Evolutionary conservation across 2,329 filamentous ascomycete species (phyloP).

Genomic region (Mollisia scopiformis): DNA sequence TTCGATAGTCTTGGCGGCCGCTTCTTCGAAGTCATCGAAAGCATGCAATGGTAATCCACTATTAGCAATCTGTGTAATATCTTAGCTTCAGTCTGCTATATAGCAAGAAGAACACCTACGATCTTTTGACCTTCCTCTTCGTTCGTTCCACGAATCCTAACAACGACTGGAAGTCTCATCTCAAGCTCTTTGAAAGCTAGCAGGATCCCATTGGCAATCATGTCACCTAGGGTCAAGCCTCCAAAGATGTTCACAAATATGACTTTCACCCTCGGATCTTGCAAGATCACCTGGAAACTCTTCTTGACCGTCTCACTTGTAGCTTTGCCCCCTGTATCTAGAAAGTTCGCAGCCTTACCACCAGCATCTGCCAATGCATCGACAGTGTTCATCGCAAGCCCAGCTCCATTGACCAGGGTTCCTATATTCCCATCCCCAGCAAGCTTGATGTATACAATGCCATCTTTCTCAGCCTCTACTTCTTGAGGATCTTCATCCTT

Average conservation of each 20-base stretch:
- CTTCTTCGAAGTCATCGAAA: constrained; percentile 76
- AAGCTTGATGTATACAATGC: constrained; percentile 78
- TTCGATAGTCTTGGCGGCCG: constrained; percentile 67
- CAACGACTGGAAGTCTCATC: constrained; percentile 73
- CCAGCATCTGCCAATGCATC: constrained; percentile 73
- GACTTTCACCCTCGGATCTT: constrained; percentile 72
- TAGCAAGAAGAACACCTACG: constrained; percentile 39
- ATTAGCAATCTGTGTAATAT: constrained; percentile 54
- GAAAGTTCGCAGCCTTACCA: constrained; percentile 77
- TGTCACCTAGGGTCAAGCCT: constrained; percentile 65
- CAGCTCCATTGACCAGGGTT: constrained; percentile 86
- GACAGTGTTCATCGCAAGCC: constrained; percentile 88
- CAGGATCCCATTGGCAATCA: constrained; percentile 78
- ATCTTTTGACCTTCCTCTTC: constrained; percentile 71
- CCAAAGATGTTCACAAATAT: constrained; percentile 76
- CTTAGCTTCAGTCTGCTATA: background rate
- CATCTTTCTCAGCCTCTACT: constrained; percentile 65
- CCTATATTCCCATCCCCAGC: constrained; percentile 66
- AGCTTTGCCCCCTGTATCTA: constrained; percentile 89
- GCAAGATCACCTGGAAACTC: constrained; percentile 73
- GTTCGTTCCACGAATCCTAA: constrained; percentile 75
- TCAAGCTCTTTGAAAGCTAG: constrained; percentile 71
- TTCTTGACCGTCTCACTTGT: constrained; percentile 80
- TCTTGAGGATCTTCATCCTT: constrained; percentile 57
- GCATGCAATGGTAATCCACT: constrained; percentile 70